Base-by-base conservation (phyloP, 2,329 filamentous ascomycete genomes). In the Xylariaceae sp. region DNA sequence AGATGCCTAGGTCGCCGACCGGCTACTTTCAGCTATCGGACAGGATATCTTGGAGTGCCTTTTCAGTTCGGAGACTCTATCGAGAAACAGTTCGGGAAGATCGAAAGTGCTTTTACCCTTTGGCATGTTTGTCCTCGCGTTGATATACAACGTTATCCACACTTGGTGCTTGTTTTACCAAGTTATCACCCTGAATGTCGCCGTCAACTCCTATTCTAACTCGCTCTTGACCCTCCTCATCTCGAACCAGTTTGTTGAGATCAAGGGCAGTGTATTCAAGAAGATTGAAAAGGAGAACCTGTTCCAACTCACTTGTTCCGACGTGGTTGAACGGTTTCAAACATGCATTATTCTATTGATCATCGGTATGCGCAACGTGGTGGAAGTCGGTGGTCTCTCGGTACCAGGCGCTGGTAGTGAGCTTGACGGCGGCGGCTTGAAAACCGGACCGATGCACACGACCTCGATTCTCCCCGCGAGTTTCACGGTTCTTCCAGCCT, bases 181-280 rank as follows among this genome's bases (percentile, higher is more conserved):
- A 71, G 93, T 97, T 66, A 96, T 99, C 67, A 96, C 94, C 0
- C 82, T 99, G 56, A 99, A 99, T 64, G 95, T 99, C 2, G 94
- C 94, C 0, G 93, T 99, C 67, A 99, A 99, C 74, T 97, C 93
- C 0, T 99, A 99, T 74, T 97, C 92, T 0, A 99, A 99, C 70
- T 93, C 94, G 0, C 79, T 99, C 3, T 80, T 99, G 39, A 97
- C 94, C 0, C 82, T 99, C 0, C 80, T 99, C 1, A 85, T 99
- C 72, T 97, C 92, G 5, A 99, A 97, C 71, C 95, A 99, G 71
- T 99, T 99, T 69, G 94, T 99, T 49, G 94, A 99, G 76, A 96
- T 99, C 79, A 99, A 99, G 72, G 90, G 90, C 62, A 95, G 92
- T 0, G 95, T 99, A 0, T 99, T 99, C 80, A 97, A 99, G 77